Conservation (phyloP, 345 rosid genomes). For the Odontarrhena argentea region DNA sequence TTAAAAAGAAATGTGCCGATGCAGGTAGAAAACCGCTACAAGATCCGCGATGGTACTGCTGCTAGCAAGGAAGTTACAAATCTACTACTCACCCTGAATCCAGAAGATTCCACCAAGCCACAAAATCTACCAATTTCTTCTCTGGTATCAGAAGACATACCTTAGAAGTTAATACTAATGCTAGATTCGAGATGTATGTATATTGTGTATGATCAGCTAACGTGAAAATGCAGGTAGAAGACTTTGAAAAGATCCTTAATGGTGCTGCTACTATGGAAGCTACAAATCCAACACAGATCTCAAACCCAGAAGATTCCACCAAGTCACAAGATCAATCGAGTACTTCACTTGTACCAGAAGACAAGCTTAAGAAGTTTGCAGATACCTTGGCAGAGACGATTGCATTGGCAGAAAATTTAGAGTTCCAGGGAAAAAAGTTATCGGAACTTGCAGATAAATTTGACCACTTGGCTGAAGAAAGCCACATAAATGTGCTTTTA, state of each 20-base stretch:
- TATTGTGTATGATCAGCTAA: not conserved
- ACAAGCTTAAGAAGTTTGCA: conserved; percentile 37
- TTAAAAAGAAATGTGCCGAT: not conserved
- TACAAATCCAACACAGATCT: conserved; percentile 42
- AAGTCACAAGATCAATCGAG: conserved; percentile 31
- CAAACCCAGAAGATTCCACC: conserved; percentile 44
- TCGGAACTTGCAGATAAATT: conserved; percentile 49
- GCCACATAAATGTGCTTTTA: not conserved
- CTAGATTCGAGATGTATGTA: not conserved
- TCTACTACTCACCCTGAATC: conserved; percentile 39
- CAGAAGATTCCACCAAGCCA: conserved; percentile 42
- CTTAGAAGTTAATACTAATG: not conserved
- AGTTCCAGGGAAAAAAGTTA: conserved; percentile 24
- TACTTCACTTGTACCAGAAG: conserved; percentile 24
- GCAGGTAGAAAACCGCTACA: conserved; percentile 63
- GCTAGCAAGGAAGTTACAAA: conserved; percentile 10
- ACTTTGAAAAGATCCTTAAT: conserved; percentile 52
- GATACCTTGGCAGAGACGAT: conserved; percentile 51
- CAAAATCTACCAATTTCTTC: conserved; percentile 20
- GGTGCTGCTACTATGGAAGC: not conserved
- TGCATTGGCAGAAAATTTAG: conserved; percentile 56
- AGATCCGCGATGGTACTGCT: conserved; percentile 33
- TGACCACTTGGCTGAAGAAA: conserved; percentile 43
- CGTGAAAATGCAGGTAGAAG: conserved; percentile 46
- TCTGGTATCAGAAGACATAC: not conserved